These are phyloP conservation scores for Plasmodium falciparum DNA, from an alignment of 169 alveolate genomes.

Conservation along the genomic window DNA sequence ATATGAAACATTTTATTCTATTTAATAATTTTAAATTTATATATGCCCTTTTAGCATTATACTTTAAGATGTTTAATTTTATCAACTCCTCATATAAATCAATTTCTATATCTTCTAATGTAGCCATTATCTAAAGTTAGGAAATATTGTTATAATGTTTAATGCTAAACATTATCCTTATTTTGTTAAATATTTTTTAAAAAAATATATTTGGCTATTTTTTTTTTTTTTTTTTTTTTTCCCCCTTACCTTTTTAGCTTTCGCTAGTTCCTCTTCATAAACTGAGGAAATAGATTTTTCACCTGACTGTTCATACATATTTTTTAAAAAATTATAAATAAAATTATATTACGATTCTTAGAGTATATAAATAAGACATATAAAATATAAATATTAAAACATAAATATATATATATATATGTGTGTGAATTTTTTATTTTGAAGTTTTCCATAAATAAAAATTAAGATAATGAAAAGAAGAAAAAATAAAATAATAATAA, in stretches of 20 bases:
- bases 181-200: no score
- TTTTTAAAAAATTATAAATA: not conserved
- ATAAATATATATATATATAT: no score
- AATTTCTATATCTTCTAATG: conserved; percentile 61
- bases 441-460: no score
- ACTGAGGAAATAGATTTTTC: conserved; percentile 25
- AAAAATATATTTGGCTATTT: not conserved
- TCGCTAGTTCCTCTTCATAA: conserved; percentile 51
- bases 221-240: not conserved
- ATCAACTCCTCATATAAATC: conserved; percentile 43
- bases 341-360: no score
- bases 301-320: conserved; percentile 39
- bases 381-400: no score
- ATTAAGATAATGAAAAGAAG: no score
- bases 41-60: not conserved
- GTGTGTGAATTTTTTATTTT: no score
- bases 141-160: no score
- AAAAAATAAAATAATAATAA: no score
- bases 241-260: conserved; percentile 47
- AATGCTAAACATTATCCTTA: no score
- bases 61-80: conserved; percentile 41
- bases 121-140: conserved; percentile 13
- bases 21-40: conserved; percentile 5
- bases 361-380: no score
- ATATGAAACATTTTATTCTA: not conserved